Base-by-base conservation (phyloP, 2,329 filamentous ascomycete species). In the Setomelanomma holmii region DNA sequence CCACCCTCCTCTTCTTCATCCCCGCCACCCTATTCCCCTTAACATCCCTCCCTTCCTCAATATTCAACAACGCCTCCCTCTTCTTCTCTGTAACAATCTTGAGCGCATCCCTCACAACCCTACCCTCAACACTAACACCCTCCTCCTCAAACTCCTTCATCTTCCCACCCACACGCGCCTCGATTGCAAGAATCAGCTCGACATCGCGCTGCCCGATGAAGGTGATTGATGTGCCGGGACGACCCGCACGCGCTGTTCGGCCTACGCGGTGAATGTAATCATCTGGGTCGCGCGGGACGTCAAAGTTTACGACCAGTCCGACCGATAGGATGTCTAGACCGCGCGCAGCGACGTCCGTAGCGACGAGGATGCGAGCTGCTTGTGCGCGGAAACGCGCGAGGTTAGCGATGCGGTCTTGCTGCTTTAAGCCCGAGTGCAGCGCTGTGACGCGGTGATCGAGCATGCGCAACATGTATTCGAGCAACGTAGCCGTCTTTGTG, bases 201-300 rank as follows among this genome's bases (percentile, higher is more conserved):
- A 98, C 92, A 74, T 99, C 95, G 51, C 93, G 83, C 80, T 98
- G 93, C 2, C 95, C 93, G 2, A 99, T 89, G 64, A 99, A 85
- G 2, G 91, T 96, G 14, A 97, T 86, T 4, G 89, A 87, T 60
- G 92, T 88, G 66, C 95, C 95, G 46, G 82, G 82, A 39, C 92
- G 85, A 0, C 95, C 95, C 0, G 95, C 95, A 84, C 95, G 88
- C 3, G 95, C 95, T 11, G 95, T 99, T 76, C 95, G 89, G 73
- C 95, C 95, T 44, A 97, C 93, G 11, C 95, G 87, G 78, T 99
- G 95, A 61, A 99, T 95, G 74, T 99, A 99, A 76, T 97, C 93
- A 73, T 97, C 93, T 3, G 93, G 91, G 70, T 97, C 91, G n/a
- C 93, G 87, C 0, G 95, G 95, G 1, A 99, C 86, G 71, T 99